Percentiles rank a stretch among this genome's conserved stretches.
Conservation (phyloP, 805 yeast species). For the Grigorovia yakushimaensis region DNA sequence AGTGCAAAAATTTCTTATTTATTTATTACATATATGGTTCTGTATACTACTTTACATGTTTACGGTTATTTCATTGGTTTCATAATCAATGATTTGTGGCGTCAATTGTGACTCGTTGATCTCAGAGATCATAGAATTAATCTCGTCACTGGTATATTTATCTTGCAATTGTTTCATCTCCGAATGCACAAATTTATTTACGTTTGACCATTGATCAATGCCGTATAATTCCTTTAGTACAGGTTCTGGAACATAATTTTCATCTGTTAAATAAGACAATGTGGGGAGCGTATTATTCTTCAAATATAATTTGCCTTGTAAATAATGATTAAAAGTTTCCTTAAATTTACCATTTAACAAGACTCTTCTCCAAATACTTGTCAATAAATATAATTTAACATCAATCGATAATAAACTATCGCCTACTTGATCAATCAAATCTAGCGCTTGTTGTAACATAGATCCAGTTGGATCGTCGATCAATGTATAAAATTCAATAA, state of each 20-base stretch:
- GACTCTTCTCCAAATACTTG: slow-evolving; percentile 51
- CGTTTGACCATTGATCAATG: not conserved
- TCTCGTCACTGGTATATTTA: not conserved
- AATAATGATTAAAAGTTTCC: slow-evolving; percentile 18
- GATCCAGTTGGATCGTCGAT: slow-evolving; percentile 32
- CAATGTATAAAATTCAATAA: slow-evolving; percentile 44
- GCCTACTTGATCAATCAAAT: slow-evolving; percentile 11
- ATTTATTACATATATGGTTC: not conserved
- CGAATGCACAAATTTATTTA: not conserved
- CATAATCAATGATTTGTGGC: slow-evolving; percentile 28
- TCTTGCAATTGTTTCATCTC: not conserved
- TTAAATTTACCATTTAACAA: slow-evolving; percentile 38
- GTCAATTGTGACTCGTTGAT: not conserved
- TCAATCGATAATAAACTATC: slow-evolving; percentile 10
- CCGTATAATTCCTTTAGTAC: slow-evolving; percentile 13
- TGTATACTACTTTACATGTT: not conserved
- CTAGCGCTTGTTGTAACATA: slow-evolving; percentile 31
- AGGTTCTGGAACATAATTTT: slow-evolving; percentile 8
- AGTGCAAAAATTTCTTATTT: no score
- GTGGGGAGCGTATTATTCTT: slow-evolving; percentile 26
- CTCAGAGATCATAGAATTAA: not conserved
- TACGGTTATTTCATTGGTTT: slow-evolving; percentile 16
- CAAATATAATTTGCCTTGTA: slow-evolving; percentile 23
- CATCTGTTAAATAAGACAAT: slow-evolving; percentile 8
- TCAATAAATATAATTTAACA: slow-evolving; percentile 24